These are phyloP conservation scores for Sporothrix pallida DNA, from an alignment of 2,329 filamentous ascomycete genomes.

Conservation along the genomic window DNA sequence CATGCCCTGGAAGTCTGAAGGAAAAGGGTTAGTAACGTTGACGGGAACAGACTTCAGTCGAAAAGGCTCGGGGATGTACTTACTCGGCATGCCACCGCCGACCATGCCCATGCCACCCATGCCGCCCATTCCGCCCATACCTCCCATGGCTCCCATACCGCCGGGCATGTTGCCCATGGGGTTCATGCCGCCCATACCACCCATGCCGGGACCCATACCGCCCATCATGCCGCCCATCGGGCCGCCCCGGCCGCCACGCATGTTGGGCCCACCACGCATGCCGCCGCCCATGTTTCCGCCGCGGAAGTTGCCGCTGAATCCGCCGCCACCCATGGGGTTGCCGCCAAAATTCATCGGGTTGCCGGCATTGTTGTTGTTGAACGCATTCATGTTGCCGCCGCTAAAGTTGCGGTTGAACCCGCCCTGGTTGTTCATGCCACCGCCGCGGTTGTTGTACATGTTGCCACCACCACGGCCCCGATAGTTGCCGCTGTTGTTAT, in stretches of 20 bases:
- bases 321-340: conserved; percentile 53
- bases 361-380: conserved; percentile 46
- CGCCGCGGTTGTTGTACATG: conserved; percentile 45
- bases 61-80: conserved; percentile 40
- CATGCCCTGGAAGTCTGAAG: conserved; percentile 66
- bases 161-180: conserved; percentile 46
- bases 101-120: conserved; percentile 55
- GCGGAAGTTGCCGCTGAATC: conserved; percentile 51
- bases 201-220: conserved; percentile 44
- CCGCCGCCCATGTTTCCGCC: conserved; percentile 49
- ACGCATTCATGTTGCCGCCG: conserved; percentile 52
- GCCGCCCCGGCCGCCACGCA: conserved; percentile 44
- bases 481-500: conserved; percentile 52
- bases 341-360: conserved; percentile 55
- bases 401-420: conserved; percentile 51
- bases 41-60: too few relatives aligned
- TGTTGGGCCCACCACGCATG: conserved; percentile 32
- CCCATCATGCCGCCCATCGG: conserved; percentile 46
- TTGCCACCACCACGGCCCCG: conserved; percentile 48
- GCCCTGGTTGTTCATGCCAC: conserved; percentile 37
- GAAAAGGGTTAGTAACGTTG: too few relatives aligned
- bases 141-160: conserved; percentile 49
- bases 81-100: conserved; percentile 63
- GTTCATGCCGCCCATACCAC: conserved; percentile 52
- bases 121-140: conserved; percentile 57